Conservation (phyloP, 805 yeast species). For the Dipodascus albidus region DNA sequence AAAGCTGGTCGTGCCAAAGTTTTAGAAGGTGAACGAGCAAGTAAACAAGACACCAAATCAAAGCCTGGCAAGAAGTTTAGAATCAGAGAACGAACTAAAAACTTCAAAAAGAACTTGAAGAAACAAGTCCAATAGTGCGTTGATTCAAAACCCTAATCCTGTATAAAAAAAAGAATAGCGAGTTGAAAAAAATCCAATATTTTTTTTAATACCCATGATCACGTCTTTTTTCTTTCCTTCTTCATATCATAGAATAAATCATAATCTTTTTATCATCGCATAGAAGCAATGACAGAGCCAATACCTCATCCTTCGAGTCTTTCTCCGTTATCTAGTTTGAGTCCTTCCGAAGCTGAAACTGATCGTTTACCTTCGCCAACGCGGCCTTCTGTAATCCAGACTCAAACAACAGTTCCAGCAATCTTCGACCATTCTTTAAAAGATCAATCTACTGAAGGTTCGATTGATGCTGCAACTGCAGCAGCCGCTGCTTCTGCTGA, state of each 20-base stretch:
- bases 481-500: constrained; percentile 3
- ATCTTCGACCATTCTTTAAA: neutral
- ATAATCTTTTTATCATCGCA: neutral
- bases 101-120: neutral
- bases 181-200: neutral
- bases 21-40: constrained; percentile 71
- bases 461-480: neutral
- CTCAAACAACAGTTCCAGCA: neutral
- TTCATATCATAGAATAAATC: too few relatives aligned
- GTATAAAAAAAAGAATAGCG: neutral
- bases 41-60: constrained; percentile 37
- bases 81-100: neutral
- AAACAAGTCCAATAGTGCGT: neutral
- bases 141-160: neutral
- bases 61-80: neutral
- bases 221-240: neutral
- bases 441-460: neutral
- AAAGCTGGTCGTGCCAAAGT: constrained; percentile 61
- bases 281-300: neutral
- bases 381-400: neutral
- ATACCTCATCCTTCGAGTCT: neutral
- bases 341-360: neutral
- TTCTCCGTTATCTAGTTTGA: neutral
- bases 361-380: neutral
- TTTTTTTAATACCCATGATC: neutral